These are phyloP conservation scores for Termitomyces sp. DNA, from an alignment of 768 basidiomycete species.

Conservation along the genomic window DNA sequence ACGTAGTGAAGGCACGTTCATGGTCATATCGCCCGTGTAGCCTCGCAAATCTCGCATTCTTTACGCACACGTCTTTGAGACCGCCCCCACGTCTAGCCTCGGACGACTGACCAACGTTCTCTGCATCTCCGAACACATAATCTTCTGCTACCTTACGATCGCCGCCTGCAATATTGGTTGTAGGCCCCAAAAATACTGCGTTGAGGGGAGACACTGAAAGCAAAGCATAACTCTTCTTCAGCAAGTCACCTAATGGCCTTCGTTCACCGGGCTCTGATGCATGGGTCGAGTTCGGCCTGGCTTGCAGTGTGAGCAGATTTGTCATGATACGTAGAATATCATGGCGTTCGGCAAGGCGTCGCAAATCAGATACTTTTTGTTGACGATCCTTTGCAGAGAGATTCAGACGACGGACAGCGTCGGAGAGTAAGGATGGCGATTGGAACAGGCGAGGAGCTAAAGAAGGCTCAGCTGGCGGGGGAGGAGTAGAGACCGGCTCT, in stretches of 20 bases:
- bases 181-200: slow-evolving; percentile 53
- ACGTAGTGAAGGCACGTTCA: slow-evolving; percentile 59
- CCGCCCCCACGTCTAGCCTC: slow-evolving; percentile 19
- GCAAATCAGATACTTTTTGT: slow-evolving; percentile 33
- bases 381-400: slow-evolving; percentile 58
- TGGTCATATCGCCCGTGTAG: slow-evolving; percentile 62
- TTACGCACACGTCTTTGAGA: slow-evolving; percentile 47
- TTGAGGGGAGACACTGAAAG: slow-evolving; percentile 46
- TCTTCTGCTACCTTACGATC: slow-evolving; percentile 57
- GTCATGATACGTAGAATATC: slow-evolving; percentile 77
- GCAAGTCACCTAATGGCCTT: slow-evolving; percentile 35
- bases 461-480: slow-evolving; percentile 16
- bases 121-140: slow-evolving; percentile 37
- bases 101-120: slow-evolving; percentile 2
- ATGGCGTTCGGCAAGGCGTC: slow-evolving; percentile 46
- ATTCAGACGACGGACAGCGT: slow-evolving; percentile 65
- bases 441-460: slow-evolving; percentile 41
- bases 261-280: slow-evolving; percentile 32
- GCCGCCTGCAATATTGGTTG: slow-evolving; percentile 46
- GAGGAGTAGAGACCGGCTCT: slow-evolving; percentile 19
- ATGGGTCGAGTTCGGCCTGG: slow-evolving; percentile 39
- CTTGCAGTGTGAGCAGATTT: slow-evolving; percentile 58
- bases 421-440: slow-evolving; percentile 67
- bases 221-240: slow-evolving; percentile 38
- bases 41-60: slow-evolving; percentile 60